Evolutionary conservation across 2,329 filamentous ascomycete species (phyloP).

Genomic region (Cytospora leucostoma): DNA sequence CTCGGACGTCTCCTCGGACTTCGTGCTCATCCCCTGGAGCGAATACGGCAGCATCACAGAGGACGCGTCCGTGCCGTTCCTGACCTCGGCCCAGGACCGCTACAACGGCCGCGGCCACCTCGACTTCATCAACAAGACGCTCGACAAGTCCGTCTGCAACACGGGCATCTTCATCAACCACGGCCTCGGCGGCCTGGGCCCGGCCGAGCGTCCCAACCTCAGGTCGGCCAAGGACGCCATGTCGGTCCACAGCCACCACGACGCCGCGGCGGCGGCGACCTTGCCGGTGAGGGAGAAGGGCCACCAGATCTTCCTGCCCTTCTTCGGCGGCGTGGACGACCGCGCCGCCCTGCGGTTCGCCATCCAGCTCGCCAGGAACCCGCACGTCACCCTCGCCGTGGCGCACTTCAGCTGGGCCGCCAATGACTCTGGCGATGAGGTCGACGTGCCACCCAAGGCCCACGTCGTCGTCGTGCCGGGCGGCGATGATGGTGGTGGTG

Average conservation of each 20-base stretch:
- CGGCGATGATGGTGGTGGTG: conserved; percentile 10
- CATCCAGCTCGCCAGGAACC: conserved; percentile 79
- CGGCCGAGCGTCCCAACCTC: conserved; percentile 42
- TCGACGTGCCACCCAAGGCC: conserved; percentile 29
- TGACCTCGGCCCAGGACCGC: conserved; percentile 54
- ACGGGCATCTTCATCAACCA: conserved; percentile 81
- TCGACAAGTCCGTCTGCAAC: conserved; percentile 65
- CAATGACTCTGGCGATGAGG: conserved; percentile 31
- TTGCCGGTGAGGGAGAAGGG: conserved; percentile 65
- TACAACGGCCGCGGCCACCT: conserved; percentile 67
- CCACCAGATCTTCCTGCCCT: conserved; percentile 86
- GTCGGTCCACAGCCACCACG: conserved; percentile 58
- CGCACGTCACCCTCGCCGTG: conserved; percentile 76
- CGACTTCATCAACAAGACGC: conserved; percentile 69
- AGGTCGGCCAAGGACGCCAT: conserved; percentile 54
- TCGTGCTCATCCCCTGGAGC: conserved; percentile 87
- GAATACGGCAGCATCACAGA: conserved; percentile 77
- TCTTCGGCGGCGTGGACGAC: conserved; percentile 83
- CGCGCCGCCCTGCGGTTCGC: conserved; percentile 76
- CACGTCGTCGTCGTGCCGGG: not conserved
- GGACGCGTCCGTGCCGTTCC: conserved; percentile 47
- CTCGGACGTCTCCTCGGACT: conserved; percentile 68
- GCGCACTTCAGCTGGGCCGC: conserved; percentile 54
- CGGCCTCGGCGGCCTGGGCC: conserved; percentile 44
- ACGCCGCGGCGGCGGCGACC: conserved; percentile 44